Evolutionary conservation across 768 basidiomycete genomes (phyloP).

Genomic region (Leucosporidium yakuticum): DNA sequence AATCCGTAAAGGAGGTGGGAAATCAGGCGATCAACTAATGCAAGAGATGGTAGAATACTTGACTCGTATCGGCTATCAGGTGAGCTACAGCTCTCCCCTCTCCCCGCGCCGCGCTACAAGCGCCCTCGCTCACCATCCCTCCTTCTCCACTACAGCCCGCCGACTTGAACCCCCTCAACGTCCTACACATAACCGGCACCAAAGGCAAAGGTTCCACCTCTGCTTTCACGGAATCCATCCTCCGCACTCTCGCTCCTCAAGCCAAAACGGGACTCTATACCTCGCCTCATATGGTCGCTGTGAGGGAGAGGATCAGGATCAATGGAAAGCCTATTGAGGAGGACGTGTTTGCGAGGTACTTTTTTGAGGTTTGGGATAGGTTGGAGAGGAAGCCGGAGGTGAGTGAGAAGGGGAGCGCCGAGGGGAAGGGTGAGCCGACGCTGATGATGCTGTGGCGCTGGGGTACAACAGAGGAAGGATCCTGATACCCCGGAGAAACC

Average conservation of each 20-base stretch:
- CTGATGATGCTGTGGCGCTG: background rate
- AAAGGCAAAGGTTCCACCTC: slow-evolving; percentile 98
- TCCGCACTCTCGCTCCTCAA: slow-evolving; percentile 64
- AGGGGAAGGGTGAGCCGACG: background rate
- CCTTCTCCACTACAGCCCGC: slow-evolving; percentile 53
- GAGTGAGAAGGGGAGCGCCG: slow-evolving; percentile 25
- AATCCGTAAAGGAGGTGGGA: slow-evolving; percentile 64
- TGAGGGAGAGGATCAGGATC: slow-evolving; percentile 89
- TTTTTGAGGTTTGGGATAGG: slow-evolving; percentile 93
- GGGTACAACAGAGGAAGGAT: slow-evolving; percentile 12
- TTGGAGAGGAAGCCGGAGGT: slow-evolving; percentile 62
- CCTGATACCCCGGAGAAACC: slow-evolving; percentile 63
- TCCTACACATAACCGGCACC: slow-evolving; percentile 93
- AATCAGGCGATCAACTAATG: slow-evolving; percentile 59
- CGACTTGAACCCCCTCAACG: slow-evolving; percentile 80
- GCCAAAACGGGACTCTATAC: slow-evolving; percentile 91
- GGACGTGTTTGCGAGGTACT: slow-evolving; percentile 77
- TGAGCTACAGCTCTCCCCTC: slow-evolving; percentile 45
- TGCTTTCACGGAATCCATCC: slow-evolving; percentile 81
- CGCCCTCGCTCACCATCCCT: background rate
- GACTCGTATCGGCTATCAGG: slow-evolving; percentile 74
- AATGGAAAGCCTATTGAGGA: slow-evolving; percentile 86
- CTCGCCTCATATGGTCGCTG: slow-evolving; percentile 91
- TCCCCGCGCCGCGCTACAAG: background rate
- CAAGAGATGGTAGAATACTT: slow-evolving; percentile 89